A percentile compares a stretch with the other conserved stretches of the same genome.
Conservation (phyloP, 1,139 yeast genomes). For the Suhomyces wounanorum region DNA sequence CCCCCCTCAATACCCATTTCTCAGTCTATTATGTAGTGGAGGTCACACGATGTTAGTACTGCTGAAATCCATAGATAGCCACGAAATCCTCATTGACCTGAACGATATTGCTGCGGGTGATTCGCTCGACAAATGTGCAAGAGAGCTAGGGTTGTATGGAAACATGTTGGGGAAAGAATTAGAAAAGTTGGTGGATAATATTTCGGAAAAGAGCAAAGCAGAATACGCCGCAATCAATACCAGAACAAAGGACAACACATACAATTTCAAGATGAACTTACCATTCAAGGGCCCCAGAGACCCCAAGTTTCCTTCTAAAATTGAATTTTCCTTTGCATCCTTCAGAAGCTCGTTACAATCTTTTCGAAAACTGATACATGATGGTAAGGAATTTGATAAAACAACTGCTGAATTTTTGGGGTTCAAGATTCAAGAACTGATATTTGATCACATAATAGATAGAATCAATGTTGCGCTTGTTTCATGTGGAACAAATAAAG, state of each 20-base stretch:
- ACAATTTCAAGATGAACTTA: slow-evolving; percentile 27
- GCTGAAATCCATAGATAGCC: slow-evolving; percentile 60
- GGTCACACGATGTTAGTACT: slow-evolving; percentile 92
- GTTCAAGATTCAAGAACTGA: slow-evolving; percentile 59
- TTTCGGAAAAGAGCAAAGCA: slow-evolving; percentile 23
- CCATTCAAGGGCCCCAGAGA: slow-evolving; percentile 41
- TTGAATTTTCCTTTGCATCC: slow-evolving; percentile 76
- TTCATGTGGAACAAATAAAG: slow-evolving; percentile 30
- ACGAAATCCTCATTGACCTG: slow-evolving; percentile 73
- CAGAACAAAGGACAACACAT: slow-evolving; percentile 21
- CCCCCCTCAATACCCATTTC: slow-evolving; percentile 69
- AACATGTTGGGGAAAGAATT: slow-evolving; percentile 84
- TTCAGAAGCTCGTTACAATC: slow-evolving; percentile 60
- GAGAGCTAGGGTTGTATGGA: slow-evolving; percentile 78
- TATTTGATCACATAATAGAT: slow-evolving; percentile 71
- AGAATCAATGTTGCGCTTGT: slow-evolving; percentile 57
- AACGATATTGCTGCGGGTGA: slow-evolving; percentile 93
- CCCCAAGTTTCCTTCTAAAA: slow-evolving; percentile 28
- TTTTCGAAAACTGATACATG: slow-evolving; percentile 21
- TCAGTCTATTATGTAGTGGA: slow-evolving; percentile 83
- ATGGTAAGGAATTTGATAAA: slow-evolving; percentile 20
- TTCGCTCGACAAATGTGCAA: slow-evolving; percentile 88
- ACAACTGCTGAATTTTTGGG: slow-evolving; percentile 49
- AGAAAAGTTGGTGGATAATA: slow-evolving; percentile 54
- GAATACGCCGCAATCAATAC: slow-evolving; percentile 27